Conservation (phyloP, 768 basidiomycete genomes). For the Tephrocybe sp. region DNA sequence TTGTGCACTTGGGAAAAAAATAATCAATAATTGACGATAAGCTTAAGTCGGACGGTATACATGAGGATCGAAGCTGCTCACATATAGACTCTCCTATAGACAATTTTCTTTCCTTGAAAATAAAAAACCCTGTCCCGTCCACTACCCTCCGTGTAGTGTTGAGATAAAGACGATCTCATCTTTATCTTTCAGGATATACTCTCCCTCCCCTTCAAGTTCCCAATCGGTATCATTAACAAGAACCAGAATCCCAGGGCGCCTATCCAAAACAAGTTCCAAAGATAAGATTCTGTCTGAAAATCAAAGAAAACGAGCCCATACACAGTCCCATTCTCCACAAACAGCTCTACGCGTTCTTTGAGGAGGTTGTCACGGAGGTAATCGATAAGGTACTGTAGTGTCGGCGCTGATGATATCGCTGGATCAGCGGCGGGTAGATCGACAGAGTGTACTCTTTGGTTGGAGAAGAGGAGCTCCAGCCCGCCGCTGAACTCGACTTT, state of each 20-base stretch:
- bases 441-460: slow-evolving; percentile 58
- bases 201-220: slow-evolving; percentile 94
- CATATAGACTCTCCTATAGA: too few species aligned
- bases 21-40: too few species aligned
- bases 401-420: slow-evolving; percentile 29
- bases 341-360: slow-evolving; percentile 84
- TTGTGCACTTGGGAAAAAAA: too few species aligned
- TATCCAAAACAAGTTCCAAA: neutral
- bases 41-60: too few species aligned
- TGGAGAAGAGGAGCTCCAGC: slow-evolving; percentile 80
- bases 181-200: slow-evolving; percentile 69
- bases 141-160: slow-evolving; percentile 86
- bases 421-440: slow-evolving; percentile 42
- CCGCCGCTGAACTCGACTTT: slow-evolving; percentile 83
- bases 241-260: slow-evolving; percentile 94
- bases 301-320: slow-evolving; percentile 36
- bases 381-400: slow-evolving; percentile 75
- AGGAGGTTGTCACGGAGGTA: slow-evolving; percentile 77
- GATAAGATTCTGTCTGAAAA: neutral
- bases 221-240: slow-evolving; percentile 97
- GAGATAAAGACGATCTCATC: slow-evolving; percentile 98
- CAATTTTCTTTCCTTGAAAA: too few species aligned
- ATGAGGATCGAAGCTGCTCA: too few species aligned
- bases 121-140: too few species aligned
- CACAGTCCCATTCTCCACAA: slow-evolving; percentile 86